Base-by-base conservation (phyloP, 2,329 filamentous ascomycete genomes). In the Cephalotrichum gorgonifer region DNA sequence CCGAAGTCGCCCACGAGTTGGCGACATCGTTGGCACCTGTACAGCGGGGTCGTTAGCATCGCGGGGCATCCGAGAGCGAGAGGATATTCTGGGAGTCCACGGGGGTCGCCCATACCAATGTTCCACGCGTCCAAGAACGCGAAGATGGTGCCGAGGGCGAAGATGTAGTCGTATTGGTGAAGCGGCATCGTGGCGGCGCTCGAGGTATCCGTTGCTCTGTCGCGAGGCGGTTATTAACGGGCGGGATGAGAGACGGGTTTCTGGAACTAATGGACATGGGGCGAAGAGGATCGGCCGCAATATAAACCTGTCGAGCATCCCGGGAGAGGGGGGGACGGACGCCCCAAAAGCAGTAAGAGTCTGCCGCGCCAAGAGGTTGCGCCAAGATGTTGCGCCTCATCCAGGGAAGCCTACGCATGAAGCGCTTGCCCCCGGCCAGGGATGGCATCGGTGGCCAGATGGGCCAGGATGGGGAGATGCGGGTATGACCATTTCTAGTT, bases 1-100 rank as follows among this genome's bases (percentile, higher is more conserved):
- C 84, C 55, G 78, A 83, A 25, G 81, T 85, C 14, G 83, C 83
- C 78, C 81, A 88, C 2, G 82, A 78, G 69, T 87, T 88, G 64
- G 84, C 83, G 51, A 87, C 83, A 83, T 87, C 84, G 66, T 81
- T 71, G 61, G 60, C 64, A 56, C 66, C 68, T 63, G 56, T 6
- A 30, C 8, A 23, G n/a, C 3, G 6, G 15, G 2, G 38, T 17
- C 23, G 59, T 81, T 0, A 39, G 35, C 39, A 25, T 41, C 30
- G n/a, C 17, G 20, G 17, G 43, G 23, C 38, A 31, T 30, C 12
- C 4, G 6, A 3, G 7, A 27, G 5, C 6, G 31, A 30, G 39
- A 39, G 44, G 12, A 26, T n/a, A n/a, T n/a, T n/a, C n/a, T n/a
- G n/a, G 12, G 1, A 31, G 12, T 33, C 43, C 6, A 33, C 0